Evolutionary conservation across 768 basidiomycete genomes (phyloP).

Genomic region (Pleurotus pulmonarius): DNA sequence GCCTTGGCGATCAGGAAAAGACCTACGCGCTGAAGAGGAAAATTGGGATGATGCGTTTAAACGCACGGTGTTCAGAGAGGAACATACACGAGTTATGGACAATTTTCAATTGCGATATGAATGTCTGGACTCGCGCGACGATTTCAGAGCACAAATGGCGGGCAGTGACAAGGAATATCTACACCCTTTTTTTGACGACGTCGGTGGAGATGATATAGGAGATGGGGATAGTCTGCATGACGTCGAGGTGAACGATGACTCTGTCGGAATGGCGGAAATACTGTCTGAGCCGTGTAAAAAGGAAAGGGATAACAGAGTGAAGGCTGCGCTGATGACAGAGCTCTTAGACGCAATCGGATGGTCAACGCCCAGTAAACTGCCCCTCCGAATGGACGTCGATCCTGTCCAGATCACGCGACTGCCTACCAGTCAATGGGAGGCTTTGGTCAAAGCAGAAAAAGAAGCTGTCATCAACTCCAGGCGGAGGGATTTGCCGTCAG

Average conservation of each 20-base stretch:
- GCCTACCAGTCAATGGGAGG: no score
- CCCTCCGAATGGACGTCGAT: no score
- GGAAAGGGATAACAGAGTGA: neutral
- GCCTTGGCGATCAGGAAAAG: conserved; percentile 24
- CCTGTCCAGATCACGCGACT: no score
- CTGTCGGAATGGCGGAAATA: no score
- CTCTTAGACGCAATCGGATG: no score
- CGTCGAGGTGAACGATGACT: no score
- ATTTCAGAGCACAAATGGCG: conserved; percentile 16
- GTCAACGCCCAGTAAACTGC: no score
- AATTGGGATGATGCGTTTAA: conserved; percentile 22
- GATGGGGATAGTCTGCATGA: no score
- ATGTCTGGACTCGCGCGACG: conserved; percentile 22
- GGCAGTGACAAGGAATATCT: neutral
- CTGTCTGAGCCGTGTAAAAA: neutral
- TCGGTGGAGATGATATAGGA: no score
- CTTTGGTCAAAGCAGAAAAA: neutral
- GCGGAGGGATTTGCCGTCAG: neutral
- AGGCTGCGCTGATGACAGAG: neutral
- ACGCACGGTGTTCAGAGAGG: no score
- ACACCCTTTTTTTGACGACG: neutral
- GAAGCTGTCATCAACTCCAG: neutral
- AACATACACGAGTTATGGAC: conserved; percentile 17
- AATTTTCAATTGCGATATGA: conserved; percentile 23
- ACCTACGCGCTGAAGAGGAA: conserved; percentile 17